Evolutionary conservation across 371 early-diverging fungal species (phyloP), one percentile per base, ranked within the genome.

Genomic region (Zychaea mexicana): DNA sequence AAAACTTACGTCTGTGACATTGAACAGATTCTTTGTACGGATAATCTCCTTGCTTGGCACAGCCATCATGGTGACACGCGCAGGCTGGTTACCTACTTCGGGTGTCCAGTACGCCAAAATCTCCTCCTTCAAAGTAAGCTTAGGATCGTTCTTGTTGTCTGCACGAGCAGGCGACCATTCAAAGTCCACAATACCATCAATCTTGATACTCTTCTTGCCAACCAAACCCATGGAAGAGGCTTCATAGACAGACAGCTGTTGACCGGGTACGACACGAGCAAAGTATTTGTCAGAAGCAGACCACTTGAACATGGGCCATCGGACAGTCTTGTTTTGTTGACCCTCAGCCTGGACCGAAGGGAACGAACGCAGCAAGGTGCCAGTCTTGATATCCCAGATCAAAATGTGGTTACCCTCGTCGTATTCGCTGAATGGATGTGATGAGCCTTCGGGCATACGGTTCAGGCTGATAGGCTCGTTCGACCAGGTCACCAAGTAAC

Each of bases 251-350:
- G 89, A 85, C 55, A 98, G 85, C 67, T 88, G 84, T 52, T 87
- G 80, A 15, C 92, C 95, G 45, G 90, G 91, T 2, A 88, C 85
- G 69, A 94, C 82, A 66, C 96, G 89, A 19, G 97, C 98, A 79
- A 98, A 87, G 87, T 95, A 96, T 71, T 92, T 92, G 68, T 95
- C 96, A 73, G 91, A 89, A 54, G 90, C 86, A 59, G 97, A 94
- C 96, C 97, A 99, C 83, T 96, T 97, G 89, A 98, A 96, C 70
- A 95, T 84, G 38, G 98, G 97, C 97, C 98, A 96, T 61, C 86
- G 87, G 52, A 92, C 85, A 49, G 91, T 90, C 69, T 79, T 77
- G 42, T 42, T 5, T 58, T 87, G 82, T 31, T 81, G 77, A 47
- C 70, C 76, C 28, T 83, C 77, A 22, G 83, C 67, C 61, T 82